Evolutionary conservation across 495 filamentous ascomycete species (phyloP).

Genomic region (Penicillium angulare): DNA sequence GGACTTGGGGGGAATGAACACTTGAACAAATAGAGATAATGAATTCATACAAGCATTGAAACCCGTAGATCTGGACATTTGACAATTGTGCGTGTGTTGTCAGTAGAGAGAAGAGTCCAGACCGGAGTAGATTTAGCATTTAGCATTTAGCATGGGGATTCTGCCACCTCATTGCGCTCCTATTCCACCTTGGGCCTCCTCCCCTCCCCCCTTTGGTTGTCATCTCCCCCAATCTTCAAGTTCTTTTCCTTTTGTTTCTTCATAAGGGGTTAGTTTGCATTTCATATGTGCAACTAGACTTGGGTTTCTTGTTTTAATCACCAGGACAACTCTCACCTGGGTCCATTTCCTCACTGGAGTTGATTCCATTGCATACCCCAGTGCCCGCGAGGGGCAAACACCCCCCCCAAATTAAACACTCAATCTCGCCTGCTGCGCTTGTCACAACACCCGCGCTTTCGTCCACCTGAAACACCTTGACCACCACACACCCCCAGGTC

Average conservation of each 20-base stretch:
- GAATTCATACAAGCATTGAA: too few species aligned
- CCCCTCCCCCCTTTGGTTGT: conserved; percentile 1
- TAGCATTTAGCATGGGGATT: too few species aligned
- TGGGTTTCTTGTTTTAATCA: conserved; percentile 1
- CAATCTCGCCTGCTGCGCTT: conserved; percentile 21
- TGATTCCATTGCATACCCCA: conserved; percentile 3
- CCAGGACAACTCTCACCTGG: too few species aligned
- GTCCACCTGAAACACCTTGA: conserved; percentile 31
- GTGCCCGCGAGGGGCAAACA: conserved; percentile 27
- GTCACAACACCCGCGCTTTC: conserved; percentile 24
- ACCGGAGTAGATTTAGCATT: too few species aligned
- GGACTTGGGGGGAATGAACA: not conserved
- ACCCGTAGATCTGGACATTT: too few species aligned
- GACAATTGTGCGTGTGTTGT: too few species aligned
- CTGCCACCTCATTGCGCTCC: conserved; percentile 20
- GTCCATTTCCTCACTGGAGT: not conserved
- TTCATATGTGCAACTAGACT: not conserved
- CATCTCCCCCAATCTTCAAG: not conserved
- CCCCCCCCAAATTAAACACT: conserved; percentile 1
- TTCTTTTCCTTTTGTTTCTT: conserved; percentile 1
- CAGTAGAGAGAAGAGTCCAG: not conserved
- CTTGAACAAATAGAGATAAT: not conserved
- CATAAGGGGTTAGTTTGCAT: too few species aligned
- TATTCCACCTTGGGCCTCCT: conserved; percentile 3
- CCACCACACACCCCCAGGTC: not conserved